Conservation (phyloP, 2,329 filamentous ascomycete species). For the Clonostachys rhizophaga region DNA sequence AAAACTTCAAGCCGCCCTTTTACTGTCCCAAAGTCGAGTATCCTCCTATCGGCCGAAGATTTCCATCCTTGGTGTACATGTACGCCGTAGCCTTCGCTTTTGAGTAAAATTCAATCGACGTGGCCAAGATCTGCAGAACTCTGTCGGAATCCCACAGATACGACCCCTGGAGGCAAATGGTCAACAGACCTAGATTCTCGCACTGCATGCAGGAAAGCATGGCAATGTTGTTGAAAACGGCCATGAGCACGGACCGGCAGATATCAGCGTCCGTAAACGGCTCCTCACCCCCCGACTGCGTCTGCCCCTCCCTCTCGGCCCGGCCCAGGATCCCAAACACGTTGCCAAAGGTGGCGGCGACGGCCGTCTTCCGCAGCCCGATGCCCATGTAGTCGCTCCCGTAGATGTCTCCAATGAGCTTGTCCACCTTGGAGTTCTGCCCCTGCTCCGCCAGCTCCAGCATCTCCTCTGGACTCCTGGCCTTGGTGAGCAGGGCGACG, state of each 20-base stretch:
- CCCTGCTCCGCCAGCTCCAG: slow-evolving; percentile 83
- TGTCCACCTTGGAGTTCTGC: slow-evolving; percentile 90
- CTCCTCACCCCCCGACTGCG: not conserved
- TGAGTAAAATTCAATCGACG: too few relatives aligned
- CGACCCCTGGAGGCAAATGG: slow-evolving; percentile 96
- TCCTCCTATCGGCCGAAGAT: too few relatives aligned
- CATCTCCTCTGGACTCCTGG: slow-evolving; percentile 96
- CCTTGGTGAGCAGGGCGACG: slow-evolving; percentile 86
- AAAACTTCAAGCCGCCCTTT: too few relatives aligned
- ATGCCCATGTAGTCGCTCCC: slow-evolving; percentile 95
- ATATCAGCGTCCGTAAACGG: slow-evolving; percentile 81
- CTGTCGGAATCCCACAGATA: slow-evolving; percentile 25
- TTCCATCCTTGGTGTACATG: too few relatives aligned
- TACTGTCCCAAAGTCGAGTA: too few relatives aligned
- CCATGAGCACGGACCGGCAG: slow-evolving; percentile 85
- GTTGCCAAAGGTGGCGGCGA: slow-evolving; percentile 94
- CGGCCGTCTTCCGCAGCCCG: slow-evolving; percentile 89
- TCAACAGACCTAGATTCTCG: slow-evolving; percentile 83
- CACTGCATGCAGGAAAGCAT: slow-evolving; percentile 98
- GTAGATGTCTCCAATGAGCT: slow-evolving; percentile 97
- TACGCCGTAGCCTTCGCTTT: too few relatives aligned
- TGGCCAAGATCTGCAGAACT: too few relatives aligned
- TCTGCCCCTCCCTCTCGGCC: slow-evolving; percentile 69
- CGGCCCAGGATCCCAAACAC: slow-evolving; percentile 90
- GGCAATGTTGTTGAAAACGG: slow-evolving; percentile 96